phyloP scores from a whole-genome alignment of 2,329 filamentous ascomycete species.

The Tolypocladium nubicola region DNA sequence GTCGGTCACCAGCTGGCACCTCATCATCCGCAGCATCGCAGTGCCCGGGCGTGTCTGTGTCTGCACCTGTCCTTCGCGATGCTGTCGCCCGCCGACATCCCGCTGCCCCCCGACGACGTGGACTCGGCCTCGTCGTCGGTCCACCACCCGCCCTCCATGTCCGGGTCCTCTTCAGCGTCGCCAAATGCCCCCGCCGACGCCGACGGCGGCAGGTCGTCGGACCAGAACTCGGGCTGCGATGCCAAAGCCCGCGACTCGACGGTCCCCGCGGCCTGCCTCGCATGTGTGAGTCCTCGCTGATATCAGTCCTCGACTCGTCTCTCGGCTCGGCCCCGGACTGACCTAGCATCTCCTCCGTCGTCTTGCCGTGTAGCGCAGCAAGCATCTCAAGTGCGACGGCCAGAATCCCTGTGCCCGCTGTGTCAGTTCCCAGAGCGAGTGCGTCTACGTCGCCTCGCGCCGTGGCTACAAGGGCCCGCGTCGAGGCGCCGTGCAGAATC shows the following conservation, averaged over 20 bases:
- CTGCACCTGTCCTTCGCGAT: background rate
- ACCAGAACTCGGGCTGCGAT: conserved; percentile 2
- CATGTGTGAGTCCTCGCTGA: conserved; percentile 34
- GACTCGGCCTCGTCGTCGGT: background rate
- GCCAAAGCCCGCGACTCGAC: conserved; percentile 17
- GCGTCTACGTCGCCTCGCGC: conserved; percentile 63
- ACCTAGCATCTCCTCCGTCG: background rate
- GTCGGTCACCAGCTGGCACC: background rate
- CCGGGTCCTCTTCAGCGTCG: background rate
- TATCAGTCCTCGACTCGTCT: background rate
- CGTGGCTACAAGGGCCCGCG: conserved; percentile 59
- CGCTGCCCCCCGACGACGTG: conserved; percentile 2
- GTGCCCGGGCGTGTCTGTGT: too few species aligned
- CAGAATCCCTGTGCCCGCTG: conserved; percentile 60
- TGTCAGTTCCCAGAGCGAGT: conserved; percentile 44
- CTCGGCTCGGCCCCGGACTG: background rate
- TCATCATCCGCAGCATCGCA: background rate
- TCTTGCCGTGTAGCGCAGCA: conserved; percentile 31
- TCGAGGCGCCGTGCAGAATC: conserved; percentile 28
- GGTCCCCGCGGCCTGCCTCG: conserved; percentile 42
- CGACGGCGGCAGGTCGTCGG: background rate
- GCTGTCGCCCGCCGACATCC: conserved; percentile 3
- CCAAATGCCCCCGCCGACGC: background rate
- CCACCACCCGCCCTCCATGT: background rate
- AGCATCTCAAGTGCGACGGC: conserved; percentile 72